Base-by-base conservation (phyloP, 495 filamentous ascomycete species). In the Parachaetomium inaequale region DNA sequence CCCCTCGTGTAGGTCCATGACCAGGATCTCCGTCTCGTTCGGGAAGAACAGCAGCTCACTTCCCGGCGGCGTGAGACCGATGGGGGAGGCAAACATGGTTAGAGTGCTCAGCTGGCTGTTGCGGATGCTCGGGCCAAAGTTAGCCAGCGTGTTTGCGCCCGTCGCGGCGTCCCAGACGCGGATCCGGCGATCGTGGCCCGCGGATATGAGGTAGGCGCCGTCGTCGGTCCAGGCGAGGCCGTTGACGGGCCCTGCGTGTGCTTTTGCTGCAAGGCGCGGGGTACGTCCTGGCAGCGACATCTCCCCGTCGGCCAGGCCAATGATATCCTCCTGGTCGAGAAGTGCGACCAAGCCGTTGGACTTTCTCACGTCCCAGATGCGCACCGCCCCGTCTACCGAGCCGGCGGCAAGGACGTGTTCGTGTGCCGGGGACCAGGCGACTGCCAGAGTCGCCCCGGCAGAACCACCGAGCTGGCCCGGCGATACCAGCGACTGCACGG, bases 341-440 rank as follows among this genome's bases (percentile, higher is more conserved):
- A 87, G 81, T 0, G 84, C 89, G 28, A 97, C 83, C 38, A 87
- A 81, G 12, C 84, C 84, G n/a, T 84, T 83, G 51, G 86, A 83
- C 34, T 86, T 82, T 28, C 93, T 84, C 32, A 96, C 82, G 73
- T 96, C 93, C 84, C 94, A 97, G 10, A 96, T 75, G 34, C 90
- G 85, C 0, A 91, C 86, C 15, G 82, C 85, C 52, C 92, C 91
- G 69, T 96, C 92, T 1, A 82, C 81, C 1, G 88, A 87, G 2
- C 88, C 90, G 55, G 86, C 89, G 19, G 90, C 91, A 4, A 97
- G 79, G 6, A 95, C 81, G 69, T 95, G 83, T 32, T 91, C 89
- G 55, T 87, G 77, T 12, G 83, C 80, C 7, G 92, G 91, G 43
- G 87, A 89, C 93, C 93, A 96, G 10, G 84, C 80, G 0, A 92